Evolutionary conservation across 2,329 filamentous ascomycete genomes (phyloP).

Genomic region (Phaeoacremonium minimum): DNA sequence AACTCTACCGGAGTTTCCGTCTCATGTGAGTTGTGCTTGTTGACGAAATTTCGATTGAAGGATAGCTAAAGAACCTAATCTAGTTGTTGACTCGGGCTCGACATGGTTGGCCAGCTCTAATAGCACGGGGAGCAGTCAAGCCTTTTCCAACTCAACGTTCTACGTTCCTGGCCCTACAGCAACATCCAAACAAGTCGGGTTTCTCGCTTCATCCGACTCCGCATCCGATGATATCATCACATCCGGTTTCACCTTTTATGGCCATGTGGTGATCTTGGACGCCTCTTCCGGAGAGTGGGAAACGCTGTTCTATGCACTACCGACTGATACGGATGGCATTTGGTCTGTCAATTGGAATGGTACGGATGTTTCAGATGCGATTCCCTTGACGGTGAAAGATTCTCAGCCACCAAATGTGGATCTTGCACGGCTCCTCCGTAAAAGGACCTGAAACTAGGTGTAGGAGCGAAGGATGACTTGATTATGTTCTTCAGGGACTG

Average conservation of each 20-base stretch:
- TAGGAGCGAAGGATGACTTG: too few relatives aligned
- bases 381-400: slow-evolving; percentile 3
- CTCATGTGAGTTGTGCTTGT: slow-evolving; percentile 4
- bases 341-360: slow-evolving; percentile 8
- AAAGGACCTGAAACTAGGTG: too few relatives aligned
- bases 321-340: slow-evolving; percentile 4
- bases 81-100: background rate
- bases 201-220: background rate
- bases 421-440: too few relatives aligned
- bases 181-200: slow-evolving; percentile 6
- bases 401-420: slow-evolving; percentile 5
- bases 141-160: slow-evolving; percentile 5
- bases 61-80: background rate
- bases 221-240: slow-evolving; percentile 1
- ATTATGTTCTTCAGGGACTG: too few relatives aligned
- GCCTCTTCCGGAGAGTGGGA: background rate
- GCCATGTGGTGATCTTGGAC: slow-evolving; percentile 3
- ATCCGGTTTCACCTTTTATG: slow-evolving; percentile 7
- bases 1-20: slow-evolving; percentile 4
- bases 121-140: slow-evolving; percentile 1
- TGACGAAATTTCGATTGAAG: too few relatives aligned
- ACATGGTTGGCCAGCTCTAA: slow-evolving; percentile 5
- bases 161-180: background rate
- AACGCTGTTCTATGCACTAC: slow-evolving; percentile 4
- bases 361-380: background rate